These are phyloP conservation scores for Trichoderma harzianum DNA, from an alignment of 2,329 filamentous ascomycete genomes.

Conservation along the genomic window DNA sequence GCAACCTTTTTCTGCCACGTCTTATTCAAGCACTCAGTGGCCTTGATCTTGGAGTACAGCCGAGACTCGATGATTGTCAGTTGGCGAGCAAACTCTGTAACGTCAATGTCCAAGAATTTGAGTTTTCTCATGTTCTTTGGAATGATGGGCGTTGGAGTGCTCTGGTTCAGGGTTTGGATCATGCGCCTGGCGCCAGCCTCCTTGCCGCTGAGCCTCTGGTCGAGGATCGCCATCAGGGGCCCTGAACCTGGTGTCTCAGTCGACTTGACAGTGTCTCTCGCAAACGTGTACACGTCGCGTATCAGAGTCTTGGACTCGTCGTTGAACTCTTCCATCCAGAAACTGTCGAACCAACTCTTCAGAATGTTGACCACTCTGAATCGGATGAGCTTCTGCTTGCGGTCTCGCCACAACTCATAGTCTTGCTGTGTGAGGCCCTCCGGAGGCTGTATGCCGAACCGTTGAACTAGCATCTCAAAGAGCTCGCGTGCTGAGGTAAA, in stretches of 20 bases:
- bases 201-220: conserved; percentile 83
- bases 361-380: conserved; percentile 97
- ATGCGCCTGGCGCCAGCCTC: conserved; percentile 82
- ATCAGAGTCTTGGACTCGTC: conserved; percentile 82
- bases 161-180: conserved; percentile 79
- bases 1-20: conserved; percentile 96
- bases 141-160: conserved; percentile 82
- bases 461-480: conserved; percentile 86
- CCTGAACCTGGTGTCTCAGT: conserved; percentile 88
- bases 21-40: conserved; percentile 95
- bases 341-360: conserved; percentile 97
- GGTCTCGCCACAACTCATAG: conserved; percentile 83
- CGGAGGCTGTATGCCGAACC: conserved; percentile 90
- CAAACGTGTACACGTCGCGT: conserved; percentile 84
- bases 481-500: conserved; percentile 89
- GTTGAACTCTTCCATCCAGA: conserved; percentile 95
- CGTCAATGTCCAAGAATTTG: conserved; percentile 96
- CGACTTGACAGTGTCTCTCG: conserved; percentile 85
- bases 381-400: conserved; percentile 92
- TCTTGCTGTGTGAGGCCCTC: conserved; percentile 72
- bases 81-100: conserved; percentile 94
- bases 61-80: conserved; percentile 95
- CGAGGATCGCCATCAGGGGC: conserved; percentile 79
- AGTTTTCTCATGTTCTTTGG: conserved; percentile 99
- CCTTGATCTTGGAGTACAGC: conserved; percentile 92